These are phyloP conservation scores for Ascochyta clinopodiicola DNA, from an alignment of 2,329 filamentous ascomycete species.

Conservation along the genomic window DNA sequence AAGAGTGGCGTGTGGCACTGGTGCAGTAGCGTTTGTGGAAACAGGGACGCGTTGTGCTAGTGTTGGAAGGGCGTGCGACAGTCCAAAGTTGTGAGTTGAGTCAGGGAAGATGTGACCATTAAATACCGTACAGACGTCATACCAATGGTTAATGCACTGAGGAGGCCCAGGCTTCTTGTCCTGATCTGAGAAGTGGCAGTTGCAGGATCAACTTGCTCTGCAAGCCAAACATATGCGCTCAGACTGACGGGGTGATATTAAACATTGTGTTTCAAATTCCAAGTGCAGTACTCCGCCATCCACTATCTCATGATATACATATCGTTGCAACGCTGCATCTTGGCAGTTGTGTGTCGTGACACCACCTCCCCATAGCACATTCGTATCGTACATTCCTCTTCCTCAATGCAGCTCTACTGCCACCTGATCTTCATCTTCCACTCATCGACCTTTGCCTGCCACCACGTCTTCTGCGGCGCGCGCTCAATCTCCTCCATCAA, in stretches of 20 bases:
- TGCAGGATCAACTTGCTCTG: no score
- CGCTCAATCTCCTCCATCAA: conserved; percentile 47
- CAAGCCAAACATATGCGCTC: no score
- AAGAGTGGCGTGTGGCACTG: neutral
- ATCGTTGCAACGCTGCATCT: neutral
- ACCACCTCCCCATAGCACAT: neutral
- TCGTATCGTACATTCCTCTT: neutral
- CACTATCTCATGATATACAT: neutral
- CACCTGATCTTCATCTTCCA: conserved; percentile 50
- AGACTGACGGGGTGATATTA: no score
- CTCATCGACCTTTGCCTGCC: conserved; percentile 42
- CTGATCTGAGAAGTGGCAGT: no score
- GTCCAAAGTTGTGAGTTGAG: neutral
- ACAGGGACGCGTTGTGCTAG: neutral
- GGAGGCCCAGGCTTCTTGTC: no score
- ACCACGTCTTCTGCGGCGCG: conserved; percentile 46
- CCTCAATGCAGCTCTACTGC: conserved; percentile 18
- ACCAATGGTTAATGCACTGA: neutral
- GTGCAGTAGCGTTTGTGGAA: neutral
- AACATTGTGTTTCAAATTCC: neutral
- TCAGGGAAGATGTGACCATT: no score
- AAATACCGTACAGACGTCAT: no score
- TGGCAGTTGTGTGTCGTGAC: neutral
- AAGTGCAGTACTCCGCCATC: neutral
- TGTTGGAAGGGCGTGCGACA: conserved; percentile 1